These are phyloP conservation scores for Vitis labrusca DNA, from an alignment of 164 flowering plant genomes.

Conservation along the genomic window DNA sequence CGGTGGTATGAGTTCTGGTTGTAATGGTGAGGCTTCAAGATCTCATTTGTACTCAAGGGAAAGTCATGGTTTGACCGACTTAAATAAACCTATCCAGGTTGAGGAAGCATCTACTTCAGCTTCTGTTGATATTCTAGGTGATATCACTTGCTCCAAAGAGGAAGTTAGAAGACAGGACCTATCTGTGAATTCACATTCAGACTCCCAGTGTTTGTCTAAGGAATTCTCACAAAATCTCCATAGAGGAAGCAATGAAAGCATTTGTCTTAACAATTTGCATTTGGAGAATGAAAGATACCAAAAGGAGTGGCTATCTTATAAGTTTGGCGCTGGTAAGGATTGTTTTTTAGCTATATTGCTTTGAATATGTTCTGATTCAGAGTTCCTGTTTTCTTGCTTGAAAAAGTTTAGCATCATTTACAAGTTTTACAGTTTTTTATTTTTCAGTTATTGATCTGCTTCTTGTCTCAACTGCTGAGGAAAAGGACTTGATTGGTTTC, in stretches of 20 bases:
- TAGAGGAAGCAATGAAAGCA: constrained; percentile 15
- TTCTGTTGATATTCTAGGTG: constrained; percentile 8
- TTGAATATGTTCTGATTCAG: neutral
- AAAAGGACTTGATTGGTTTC: no score
- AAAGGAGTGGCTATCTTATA: constrained; percentile 24
- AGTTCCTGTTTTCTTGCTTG: neutral
- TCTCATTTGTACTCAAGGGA: constrained; percentile 8
- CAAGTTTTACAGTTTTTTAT: neutral
- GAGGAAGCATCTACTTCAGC: constrained; percentile 19
- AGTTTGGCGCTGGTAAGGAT: constrained; percentile 35
- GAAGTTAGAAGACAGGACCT: constrained; percentile 14
- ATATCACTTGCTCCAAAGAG: constrained; percentile 8
- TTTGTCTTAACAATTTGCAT: constrained; percentile 13
- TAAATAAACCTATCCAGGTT: constrained; percentile 29
- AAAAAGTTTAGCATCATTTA: neutral
- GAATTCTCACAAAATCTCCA: constrained; percentile 23
- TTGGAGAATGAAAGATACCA: constrained; percentile 21
- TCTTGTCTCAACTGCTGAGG: no score
- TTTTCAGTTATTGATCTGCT: no score
- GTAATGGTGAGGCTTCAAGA: constrained; percentile 10
- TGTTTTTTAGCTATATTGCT: neutral
- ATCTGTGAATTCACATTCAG: constrained; percentile 18
- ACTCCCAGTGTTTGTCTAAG: constrained; percentile 12
- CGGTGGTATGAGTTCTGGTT: constrained; percentile 8
- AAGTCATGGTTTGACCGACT: constrained; percentile 17